Percentiles rank a stretch among this genome's conserved stretches.
phyloP scores from a whole-genome alignment of 2,329 filamentous ascomycete genomes.

The Fusarium sp. region DNA sequence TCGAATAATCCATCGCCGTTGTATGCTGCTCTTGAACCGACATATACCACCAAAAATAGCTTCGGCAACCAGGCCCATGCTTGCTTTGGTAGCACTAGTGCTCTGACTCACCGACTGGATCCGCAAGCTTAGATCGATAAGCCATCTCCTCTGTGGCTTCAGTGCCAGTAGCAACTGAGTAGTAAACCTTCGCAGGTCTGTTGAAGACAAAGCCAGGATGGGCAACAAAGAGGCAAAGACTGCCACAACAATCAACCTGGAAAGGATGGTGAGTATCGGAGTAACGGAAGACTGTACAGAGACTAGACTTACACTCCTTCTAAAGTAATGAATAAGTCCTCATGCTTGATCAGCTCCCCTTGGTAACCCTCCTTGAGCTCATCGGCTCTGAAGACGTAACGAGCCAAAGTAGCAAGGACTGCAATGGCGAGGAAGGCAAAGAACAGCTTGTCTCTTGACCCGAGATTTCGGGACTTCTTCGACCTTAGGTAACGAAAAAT shows the following conservation, averaged over 20 bases:
- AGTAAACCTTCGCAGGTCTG: not conserved
- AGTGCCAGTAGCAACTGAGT: not conserved
- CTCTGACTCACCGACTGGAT: not conserved
- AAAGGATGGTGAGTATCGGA: not conserved
- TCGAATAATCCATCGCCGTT: fast-evolving
- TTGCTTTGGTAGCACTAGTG: not conserved
- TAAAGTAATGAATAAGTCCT: constrained; percentile 54
- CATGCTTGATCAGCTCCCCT: constrained; percentile 57
- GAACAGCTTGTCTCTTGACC: constrained; percentile 4
- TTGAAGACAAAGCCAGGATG: constrained; percentile 16
- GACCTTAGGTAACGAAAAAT: constrained; percentile 42
- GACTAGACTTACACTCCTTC: constrained; percentile 47
- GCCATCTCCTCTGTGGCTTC: not conserved
- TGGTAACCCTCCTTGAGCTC: constrained; percentile 65
- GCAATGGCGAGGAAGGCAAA: constrained; percentile 57
- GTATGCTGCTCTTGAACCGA: fast-evolving
- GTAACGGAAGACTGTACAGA: no score
- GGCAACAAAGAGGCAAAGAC: constrained; percentile 6
- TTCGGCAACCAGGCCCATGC: not conserved
- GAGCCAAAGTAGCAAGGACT: constrained; percentile 62
- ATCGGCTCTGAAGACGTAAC: constrained; percentile 65
- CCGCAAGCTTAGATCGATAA: not conserved
- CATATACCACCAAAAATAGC: no score
- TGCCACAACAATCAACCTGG: constrained; percentile 24
- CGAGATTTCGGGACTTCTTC: not conserved